Evolutionary conservation across 179 eudicot genomes (phyloP).

Genomic region (Silene coronaria): DNA sequence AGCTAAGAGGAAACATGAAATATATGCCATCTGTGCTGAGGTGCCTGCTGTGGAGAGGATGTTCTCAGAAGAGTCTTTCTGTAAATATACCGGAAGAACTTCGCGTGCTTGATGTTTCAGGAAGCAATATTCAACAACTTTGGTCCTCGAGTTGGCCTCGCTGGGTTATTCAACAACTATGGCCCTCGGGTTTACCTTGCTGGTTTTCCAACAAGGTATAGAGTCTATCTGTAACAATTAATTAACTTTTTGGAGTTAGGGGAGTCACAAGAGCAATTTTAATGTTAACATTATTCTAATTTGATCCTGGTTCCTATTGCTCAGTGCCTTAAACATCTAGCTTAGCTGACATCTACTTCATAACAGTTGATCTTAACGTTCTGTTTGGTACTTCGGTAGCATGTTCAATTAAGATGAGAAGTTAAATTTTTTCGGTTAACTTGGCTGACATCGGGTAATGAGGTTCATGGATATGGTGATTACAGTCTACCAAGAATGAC

Average conservation of each 20-base stretch:
- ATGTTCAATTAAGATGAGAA: too few relatives aligned
- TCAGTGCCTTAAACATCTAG: too few relatives aligned
- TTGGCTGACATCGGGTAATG: background rate
- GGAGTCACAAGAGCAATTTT: too few relatives aligned
- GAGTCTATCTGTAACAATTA: too few relatives aligned
- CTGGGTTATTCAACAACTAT: too few relatives aligned
- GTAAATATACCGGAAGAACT: slow-evolving; percentile 33
- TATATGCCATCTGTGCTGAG: slow-evolving; percentile 43
- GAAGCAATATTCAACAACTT: slow-evolving; percentile 39
- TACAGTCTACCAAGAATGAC: background rate
- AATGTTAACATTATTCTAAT: too few relatives aligned
- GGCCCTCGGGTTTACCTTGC: background rate
- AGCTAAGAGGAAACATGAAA: slow-evolving; percentile 37
- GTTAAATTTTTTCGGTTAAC: background rate
- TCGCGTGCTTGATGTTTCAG: slow-evolving; percentile 54
- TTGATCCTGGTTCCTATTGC: too few relatives aligned
- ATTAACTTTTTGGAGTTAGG: too few relatives aligned
- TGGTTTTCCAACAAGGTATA: background rate
- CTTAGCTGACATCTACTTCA: too few relatives aligned
- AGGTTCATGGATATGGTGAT: background rate
- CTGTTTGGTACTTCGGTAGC: too few relatives aligned
- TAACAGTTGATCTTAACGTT: too few relatives aligned
- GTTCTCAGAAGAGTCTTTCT: slow-evolving; percentile 34
- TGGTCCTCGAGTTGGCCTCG: too few relatives aligned
- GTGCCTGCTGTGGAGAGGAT: slow-evolving; percentile 61